Conservation (phyloP, 192 early-diverging fungal species). For the Coemansia sp. region DNA sequence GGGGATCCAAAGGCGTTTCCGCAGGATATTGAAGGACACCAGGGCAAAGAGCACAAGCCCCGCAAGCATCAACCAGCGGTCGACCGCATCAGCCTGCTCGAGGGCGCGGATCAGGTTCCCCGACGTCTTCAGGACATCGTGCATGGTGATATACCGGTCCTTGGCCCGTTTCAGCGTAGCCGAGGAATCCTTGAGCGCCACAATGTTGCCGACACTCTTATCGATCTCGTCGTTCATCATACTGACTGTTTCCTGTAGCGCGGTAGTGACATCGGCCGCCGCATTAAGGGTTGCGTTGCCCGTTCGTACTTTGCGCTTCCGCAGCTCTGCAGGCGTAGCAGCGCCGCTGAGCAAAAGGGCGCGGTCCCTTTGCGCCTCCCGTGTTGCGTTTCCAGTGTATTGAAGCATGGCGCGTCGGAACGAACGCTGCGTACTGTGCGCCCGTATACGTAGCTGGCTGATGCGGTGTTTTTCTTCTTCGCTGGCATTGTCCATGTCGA, state of each 20-base stretch:
- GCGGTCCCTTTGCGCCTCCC: slow-evolving; percentile 30
- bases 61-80: slow-evolving; percentile 53
- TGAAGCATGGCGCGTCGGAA: slow-evolving; percentile 41
- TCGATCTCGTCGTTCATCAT: slow-evolving; percentile 57
- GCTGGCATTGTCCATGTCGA: background rate
- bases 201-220: slow-evolving; percentile 49
- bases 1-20: slow-evolving; percentile 54
- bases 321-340: slow-evolving; percentile 45
- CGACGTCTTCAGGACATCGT: slow-evolving; percentile 40
- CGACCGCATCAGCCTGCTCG: slow-evolving; percentile 47
- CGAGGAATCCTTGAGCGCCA: slow-evolving; percentile 43
- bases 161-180: slow-evolving; percentile 28
- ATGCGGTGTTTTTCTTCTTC: background rate
- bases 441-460: slow-evolving; percentile 2
- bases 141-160: slow-evolving; percentile 36
- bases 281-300: slow-evolving; percentile 31
- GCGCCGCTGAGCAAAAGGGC: slow-evolving; percentile 46
- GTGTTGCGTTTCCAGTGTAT: slow-evolving; percentile 25
- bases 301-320: slow-evolving; percentile 36
- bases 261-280: slow-evolving; percentile 48
- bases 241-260: slow-evolving; percentile 51
- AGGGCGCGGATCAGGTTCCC: slow-evolving; percentile 33
- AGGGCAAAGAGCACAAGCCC: slow-evolving; percentile 43
- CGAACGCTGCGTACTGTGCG: slow-evolving; percentile 15
- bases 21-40: slow-evolving; percentile 50